Percentiles rank a stretch among this genome's conserved stretches.
phyloP scores from a whole-genome alignment of 1,284 basidiomycete genomes.

The Ustilago curta region DNA sequence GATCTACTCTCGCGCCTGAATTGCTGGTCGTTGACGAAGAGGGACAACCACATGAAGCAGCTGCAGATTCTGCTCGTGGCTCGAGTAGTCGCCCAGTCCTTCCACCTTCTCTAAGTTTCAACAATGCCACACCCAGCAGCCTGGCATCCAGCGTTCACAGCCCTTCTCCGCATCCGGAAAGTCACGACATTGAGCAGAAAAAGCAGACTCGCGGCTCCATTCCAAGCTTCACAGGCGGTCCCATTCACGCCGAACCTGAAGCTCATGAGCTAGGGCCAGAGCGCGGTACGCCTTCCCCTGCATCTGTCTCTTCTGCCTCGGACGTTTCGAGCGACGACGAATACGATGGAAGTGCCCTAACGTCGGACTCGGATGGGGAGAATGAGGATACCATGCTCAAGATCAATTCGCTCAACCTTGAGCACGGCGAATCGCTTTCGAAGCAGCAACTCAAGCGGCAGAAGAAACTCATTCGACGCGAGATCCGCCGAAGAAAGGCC shows the following conservation, averaged over 20 bases:
- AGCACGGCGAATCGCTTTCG: constrained; percentile 54
- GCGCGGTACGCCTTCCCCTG: constrained; percentile 4
- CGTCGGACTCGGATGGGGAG: constrained; percentile 28
- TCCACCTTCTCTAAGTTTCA: constrained; percentile 25
- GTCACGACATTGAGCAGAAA: constrained; percentile 4
- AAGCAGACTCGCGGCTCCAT: constrained; percentile 5
- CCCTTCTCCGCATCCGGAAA: constrained; percentile 8
- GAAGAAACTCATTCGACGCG: constrained; percentile 53
- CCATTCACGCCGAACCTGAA: constrained; percentile 34
- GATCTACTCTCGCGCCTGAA: constrained; percentile 17
- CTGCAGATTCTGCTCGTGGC: neutral
- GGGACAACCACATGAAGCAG: constrained; percentile 23
- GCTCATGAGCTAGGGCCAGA: constrained; percentile 20
- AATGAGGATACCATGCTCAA: constrained; percentile 26
- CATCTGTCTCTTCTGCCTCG: constrained; percentile 20
- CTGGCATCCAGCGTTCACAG: constrained; percentile 14
- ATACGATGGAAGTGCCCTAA: constrained; percentile 24
- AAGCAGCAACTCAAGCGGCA: constrained; percentile 52
- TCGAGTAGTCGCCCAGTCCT: constrained; percentile 1
- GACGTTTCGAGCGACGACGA: constrained; percentile 39
- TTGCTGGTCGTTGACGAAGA: constrained; percentile 50
- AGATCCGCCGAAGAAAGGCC: constrained; percentile 48
- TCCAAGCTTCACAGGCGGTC: constrained; percentile 34
- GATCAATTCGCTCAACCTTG: constrained; percentile 31
- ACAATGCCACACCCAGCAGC: constrained; percentile 31